A percentile compares a stretch with the other conserved stretches of the same genome.
Evolutionary conservation across 1,284 basidiomycete species (phyloP).

Genomic region (Pseudozyma thailandica): DNA sequence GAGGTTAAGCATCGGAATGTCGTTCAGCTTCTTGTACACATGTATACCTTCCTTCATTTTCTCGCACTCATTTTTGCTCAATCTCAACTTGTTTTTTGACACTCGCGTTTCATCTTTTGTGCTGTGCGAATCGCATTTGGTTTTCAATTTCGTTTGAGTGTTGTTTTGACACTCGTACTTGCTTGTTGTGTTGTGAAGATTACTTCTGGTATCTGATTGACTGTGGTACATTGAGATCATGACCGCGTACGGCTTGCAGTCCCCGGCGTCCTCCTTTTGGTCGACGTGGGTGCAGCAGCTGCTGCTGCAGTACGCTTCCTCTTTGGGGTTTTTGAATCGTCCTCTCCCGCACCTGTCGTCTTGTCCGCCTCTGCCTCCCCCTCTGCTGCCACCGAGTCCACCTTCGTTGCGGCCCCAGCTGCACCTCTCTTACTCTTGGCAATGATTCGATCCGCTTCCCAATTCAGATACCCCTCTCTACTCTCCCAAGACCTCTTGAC

Average conservation of each 20-base stretch:
- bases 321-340: slow-evolving; percentile 39
- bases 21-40: neutral
- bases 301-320: slow-evolving; percentile 15
- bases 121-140: no score
- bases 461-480: slow-evolving; percentile 59
- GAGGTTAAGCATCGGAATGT: neutral
- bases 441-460: slow-evolving; percentile 60
- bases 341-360: slow-evolving; percentile 4
- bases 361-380: slow-evolving; percentile 3
- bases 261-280: slow-evolving; percentile 31
- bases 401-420: neutral
- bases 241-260: slow-evolving; percentile 23
- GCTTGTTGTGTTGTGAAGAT: neutral
- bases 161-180: no score
- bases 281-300: slow-evolving; percentile 27
- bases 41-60: neutral
- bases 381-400: slow-evolving; percentile 1
- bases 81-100: neutral
- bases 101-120: neutral
- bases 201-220: neutral
- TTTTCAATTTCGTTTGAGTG: no score
- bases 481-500: no score
- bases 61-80: neutral
- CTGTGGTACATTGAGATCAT: neutral
- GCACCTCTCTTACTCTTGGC: slow-evolving; percentile 37